Conservation (phyloP, 2,329 filamentous ascomycete genomes). For the Aspergillus melleus region DNA sequence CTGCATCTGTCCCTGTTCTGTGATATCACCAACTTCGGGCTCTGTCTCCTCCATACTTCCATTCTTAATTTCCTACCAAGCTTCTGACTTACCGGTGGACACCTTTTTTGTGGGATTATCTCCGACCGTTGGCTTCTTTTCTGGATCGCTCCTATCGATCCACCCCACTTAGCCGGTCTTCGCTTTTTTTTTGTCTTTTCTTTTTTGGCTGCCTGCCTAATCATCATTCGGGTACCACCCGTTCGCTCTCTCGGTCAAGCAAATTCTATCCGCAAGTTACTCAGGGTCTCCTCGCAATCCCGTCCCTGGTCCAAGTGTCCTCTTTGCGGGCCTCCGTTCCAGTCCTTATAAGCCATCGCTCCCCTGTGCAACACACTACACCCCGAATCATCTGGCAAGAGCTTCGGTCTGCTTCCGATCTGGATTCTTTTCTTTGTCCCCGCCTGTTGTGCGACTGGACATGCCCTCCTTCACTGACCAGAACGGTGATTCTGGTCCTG, state of each 20-base stretch:
- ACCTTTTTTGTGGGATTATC: background rate
- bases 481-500: slow-evolving; percentile 20
- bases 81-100: slow-evolving; percentile 1
- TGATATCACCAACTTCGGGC: background rate
- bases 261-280: slow-evolving; percentile 2
- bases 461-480: slow-evolving; percentile 34
- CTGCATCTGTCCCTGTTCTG: background rate
- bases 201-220: background rate
- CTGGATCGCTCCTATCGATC: background rate
- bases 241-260: slow-evolving; percentile 1
- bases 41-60: background rate
- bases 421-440: background rate
- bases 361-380: background rate
- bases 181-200: background rate
- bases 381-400: background rate
- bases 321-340: background rate
- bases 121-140: slow-evolving; percentile 3
- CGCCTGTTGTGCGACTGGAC: slow-evolving; percentile 7
- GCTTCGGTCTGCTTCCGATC: background rate
- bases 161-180: slow-evolving; percentile 8
- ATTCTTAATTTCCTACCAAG: background rate
- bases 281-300: slow-evolving; percentile 1
- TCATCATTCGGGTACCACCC: background rate
- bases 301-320: slow-evolving; percentile 2
- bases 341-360: background rate